These are phyloP conservation scores for Puccinia novopanici DNA, from an alignment of 1,284 basidiomycete genomes.

Conservation along the genomic window DNA sequence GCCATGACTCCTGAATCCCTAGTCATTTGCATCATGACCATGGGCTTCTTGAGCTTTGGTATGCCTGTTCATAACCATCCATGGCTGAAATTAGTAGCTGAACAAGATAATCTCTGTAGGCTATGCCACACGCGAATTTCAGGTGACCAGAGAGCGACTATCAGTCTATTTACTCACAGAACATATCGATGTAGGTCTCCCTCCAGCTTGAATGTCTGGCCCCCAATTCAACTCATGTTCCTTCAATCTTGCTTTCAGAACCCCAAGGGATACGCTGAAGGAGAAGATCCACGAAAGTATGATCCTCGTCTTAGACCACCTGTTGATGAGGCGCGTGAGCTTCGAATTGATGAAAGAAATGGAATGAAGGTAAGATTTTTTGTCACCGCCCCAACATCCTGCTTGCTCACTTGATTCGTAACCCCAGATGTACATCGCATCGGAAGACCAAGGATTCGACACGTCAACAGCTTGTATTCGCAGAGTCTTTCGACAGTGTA, in stretches of 20 bases:
- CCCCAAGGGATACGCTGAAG: conserved; percentile 64
- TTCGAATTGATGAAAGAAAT: conserved; percentile 79
- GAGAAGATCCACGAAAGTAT: conserved; percentile 73
- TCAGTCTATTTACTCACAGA: conserved; percentile 83
- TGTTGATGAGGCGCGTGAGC: conserved; percentile 70
- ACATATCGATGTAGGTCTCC: conserved; percentile 67
- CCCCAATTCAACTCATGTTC: conserved; percentile 56
- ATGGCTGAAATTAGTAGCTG: neutral
- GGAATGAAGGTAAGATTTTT: conserved; percentile 73
- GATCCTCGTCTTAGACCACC: conserved; percentile 76
- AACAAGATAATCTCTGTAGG: conserved; percentile 1
- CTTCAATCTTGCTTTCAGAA: conserved; percentile 54
- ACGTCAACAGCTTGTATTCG: conserved; percentile 82
- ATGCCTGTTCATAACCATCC: neutral
- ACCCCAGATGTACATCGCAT: conserved; percentile 81
- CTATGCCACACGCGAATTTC: conserved; percentile 68
- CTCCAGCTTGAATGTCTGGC: conserved; percentile 55
- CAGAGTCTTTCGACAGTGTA: conserved; percentile 72
- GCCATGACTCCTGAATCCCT: conserved; percentile 39
- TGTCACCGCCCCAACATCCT: neutral
- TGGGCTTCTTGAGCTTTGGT: conserved; percentile 53
- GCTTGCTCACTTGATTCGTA: neutral
- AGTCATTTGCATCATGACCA: conserved; percentile 56
- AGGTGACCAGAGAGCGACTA: conserved; percentile 82
- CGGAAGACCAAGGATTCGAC: conserved; percentile 74